Percentiles rank a stretch among this genome's conserved stretches.
Evolutionary conservation across 2,329 filamentous ascomycete genomes (phyloP).

Genomic region (Gnomoniopsis smithogilvyi): DNA sequence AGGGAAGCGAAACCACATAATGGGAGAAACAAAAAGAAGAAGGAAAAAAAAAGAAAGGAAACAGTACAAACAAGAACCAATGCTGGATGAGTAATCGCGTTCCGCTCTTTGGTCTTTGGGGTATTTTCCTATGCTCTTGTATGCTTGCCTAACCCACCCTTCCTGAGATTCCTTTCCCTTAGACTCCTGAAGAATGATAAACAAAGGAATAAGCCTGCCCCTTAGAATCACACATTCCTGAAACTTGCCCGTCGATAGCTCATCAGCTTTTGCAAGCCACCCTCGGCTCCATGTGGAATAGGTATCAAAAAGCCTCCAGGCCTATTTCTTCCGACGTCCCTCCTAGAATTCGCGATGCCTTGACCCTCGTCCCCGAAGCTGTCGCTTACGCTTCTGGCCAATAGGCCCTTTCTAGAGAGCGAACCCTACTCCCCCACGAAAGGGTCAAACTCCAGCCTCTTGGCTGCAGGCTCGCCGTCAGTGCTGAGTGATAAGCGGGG

Average conservation of each 20-base stretch:
- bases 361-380: neutral
- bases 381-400: slow-evolving; percentile 2
- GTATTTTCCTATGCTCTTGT: neutral
- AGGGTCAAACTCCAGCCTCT: slow-evolving; percentile 51
- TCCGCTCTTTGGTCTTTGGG: neutral
- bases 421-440: slow-evolving; percentile 32
- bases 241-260: neutral
- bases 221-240: neutral
- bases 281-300: slow-evolving; percentile 4
- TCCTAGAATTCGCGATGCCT: neutral
- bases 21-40: neutral
- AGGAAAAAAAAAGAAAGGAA: neutral
- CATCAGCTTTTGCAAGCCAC: neutral
- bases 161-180: neutral
- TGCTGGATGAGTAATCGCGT: neutral
- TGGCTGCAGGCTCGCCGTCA: slow-evolving; percentile 44
- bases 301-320: slow-evolving; percentile 14
- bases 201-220: neutral
- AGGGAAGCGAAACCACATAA: neutral
- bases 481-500: slow-evolving; percentile 17
- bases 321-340: neutral
- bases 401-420: slow-evolving; percentile 10
- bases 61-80: too few species aligned
- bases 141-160: neutral
- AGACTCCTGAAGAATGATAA: neutral